These are phyloP conservation scores for Crithidia expoeki DNA, from an alignment of 208 protist species.

Conservation along the genomic window DNA sequence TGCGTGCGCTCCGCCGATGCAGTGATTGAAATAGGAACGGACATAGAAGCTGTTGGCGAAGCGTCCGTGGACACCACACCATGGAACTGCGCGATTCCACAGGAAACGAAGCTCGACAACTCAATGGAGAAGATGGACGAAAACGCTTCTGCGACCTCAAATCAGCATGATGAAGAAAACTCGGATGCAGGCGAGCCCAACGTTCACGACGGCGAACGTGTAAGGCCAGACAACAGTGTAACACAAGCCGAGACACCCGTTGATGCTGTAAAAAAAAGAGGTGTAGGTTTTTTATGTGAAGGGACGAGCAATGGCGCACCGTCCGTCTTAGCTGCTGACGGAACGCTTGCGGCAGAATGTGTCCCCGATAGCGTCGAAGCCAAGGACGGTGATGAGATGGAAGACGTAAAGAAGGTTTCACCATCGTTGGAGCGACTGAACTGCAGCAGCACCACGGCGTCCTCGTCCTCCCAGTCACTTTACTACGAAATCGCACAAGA, in stretches of 20 bases:
- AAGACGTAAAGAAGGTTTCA: background rate
- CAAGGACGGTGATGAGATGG: background rate
- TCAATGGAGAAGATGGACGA: background rate
- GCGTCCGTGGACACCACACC: no score
- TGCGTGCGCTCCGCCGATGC: background rate
- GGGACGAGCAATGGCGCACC: no score
- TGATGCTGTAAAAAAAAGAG: no score
- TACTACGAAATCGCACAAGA: background rate
- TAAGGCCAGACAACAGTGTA: no score
- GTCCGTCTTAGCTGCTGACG: no score
- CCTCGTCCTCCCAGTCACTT: slow-evolving; percentile 4
- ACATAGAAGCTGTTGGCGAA: background rate
- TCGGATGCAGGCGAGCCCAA: background rate
- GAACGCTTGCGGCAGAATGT: no score
- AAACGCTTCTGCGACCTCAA: background rate
- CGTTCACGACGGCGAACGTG: background rate
- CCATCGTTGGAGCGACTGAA: slow-evolving; percentile 30
- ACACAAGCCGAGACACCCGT: no score
- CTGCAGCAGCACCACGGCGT: slow-evolving; percentile 35
- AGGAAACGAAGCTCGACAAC: background rate
- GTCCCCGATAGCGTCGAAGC: no score
- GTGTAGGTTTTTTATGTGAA: no score
- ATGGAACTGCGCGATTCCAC: no score
- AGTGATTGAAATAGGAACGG: background rate
- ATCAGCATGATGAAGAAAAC: background rate